Evolutionary conservation across 768 basidiomycete genomes (phyloP), one percentile per base, ranked within the genome.

Genomic region (Pisolithus orientalis): DNA sequence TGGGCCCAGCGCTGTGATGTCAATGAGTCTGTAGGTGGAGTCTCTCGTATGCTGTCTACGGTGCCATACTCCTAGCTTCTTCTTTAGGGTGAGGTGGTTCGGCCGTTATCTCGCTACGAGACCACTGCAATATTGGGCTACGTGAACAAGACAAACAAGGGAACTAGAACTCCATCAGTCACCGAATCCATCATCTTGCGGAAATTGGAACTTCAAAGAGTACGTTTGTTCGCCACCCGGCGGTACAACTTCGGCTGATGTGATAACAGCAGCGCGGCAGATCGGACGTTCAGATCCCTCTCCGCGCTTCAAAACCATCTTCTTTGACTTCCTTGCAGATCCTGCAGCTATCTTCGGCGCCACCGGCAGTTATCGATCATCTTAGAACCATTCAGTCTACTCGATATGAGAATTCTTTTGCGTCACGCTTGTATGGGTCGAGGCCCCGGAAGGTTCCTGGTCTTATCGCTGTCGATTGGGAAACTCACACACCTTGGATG

Each of bases 401-500:
- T 8, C 81, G 77, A 3, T 89, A 82, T 64, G 73, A 75, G 52
- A 70, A 65, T 53, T 89, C 87, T 0, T 89, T 91, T 55, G 66
- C 82, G 34, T 80, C 83, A 45, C 81, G 89, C 13, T 61, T 89
- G 11, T 72, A 75, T 45, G 84, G 84, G 21, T 53, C 59, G 34
- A 57, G 39, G 2, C 50, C 56, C 25, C 58, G 49, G n/a, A 68
- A 55, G 46, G 51, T 56, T 13, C 59, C 59, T 10, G 67, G 71
- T 34, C 60, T 78, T 28, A 73, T 90, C 39, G 75, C 80, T 9
- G 71, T 83, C 25, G 87, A 90, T 65, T 90, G 86, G 87, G 82
- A 86, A 62, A 81, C 78, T 4, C 70, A 69, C 39, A 67, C 87
- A 4, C 81, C 85, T 0, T 91, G 90, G 90, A 83, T 84, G 76